Percentiles rank a stretch among this genome's conserved stretches.
Conservation (phyloP, 805 yeast species). For the Candida sonorensis region DNA sequence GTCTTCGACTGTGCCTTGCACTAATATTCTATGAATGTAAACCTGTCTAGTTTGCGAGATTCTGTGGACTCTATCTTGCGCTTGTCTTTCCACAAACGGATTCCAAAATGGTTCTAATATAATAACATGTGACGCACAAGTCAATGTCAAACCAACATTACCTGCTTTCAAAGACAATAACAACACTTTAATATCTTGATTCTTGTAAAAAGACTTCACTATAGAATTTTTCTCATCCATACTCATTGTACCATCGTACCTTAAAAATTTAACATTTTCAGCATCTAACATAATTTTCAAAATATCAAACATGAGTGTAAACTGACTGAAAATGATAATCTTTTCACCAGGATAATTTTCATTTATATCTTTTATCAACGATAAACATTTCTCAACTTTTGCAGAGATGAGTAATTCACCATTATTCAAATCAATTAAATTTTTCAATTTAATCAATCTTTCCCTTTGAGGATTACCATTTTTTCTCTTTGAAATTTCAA, state of each 20-base stretch:
- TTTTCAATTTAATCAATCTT: constrained; percentile 21
- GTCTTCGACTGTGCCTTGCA: constrained; percentile 76
- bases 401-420: constrained; percentile 55
- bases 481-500: constrained; percentile 16
- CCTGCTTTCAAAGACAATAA: constrained; percentile 87
- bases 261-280: constrained; percentile 40
- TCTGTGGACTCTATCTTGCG: constrained; percentile 92
- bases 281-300: constrained; percentile 44
- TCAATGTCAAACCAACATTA: constrained; percentile 88
- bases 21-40: constrained; percentile 62
- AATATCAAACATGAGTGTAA: constrained; percentile 71
- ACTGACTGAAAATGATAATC: constrained; percentile 78
- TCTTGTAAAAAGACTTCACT: constrained; percentile 57
- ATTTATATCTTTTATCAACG: constrained; percentile 47
- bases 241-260: constrained; percentile 82
- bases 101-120: constrained; percentile 97
- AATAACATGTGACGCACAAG: constrained; percentile 90
- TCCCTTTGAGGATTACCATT: constrained; percentile 19
- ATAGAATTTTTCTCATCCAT: constrained; percentile 58
- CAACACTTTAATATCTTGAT: constrained; percentile 47
- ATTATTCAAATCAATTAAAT: constrained; percentile 24
- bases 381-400: constrained; percentile 58
- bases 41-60: constrained; percentile 86
- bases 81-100: constrained; percentile 95
- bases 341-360: constrained; percentile 56